Percentiles rank a stretch among this genome's conserved stretches.
Conservation (phyloP, 257 asterid species). For the Phtheirospermum japonicum region DNA sequence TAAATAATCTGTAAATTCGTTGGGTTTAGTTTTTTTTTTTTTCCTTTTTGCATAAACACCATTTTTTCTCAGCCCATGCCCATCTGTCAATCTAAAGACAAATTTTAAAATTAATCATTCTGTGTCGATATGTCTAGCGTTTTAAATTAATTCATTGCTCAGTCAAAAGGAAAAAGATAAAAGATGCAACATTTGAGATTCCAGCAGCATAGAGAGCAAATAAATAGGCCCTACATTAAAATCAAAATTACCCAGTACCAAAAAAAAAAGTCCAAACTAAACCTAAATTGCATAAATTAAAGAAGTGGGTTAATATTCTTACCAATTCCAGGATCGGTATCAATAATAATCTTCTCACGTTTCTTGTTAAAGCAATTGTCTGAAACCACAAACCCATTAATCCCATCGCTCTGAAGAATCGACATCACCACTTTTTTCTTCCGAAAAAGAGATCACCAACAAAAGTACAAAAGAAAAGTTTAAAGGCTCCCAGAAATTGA, state of each 20-base stretch:
- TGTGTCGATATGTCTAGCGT: no score
- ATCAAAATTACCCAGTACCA: conserved; percentile 1
- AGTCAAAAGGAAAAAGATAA: background rate
- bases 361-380: conserved; percentile 25
- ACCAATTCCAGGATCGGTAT: conserved; percentile 75
- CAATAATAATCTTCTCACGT: conserved; percentile 50
- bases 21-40: no score
- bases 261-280: background rate
- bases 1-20: background rate
- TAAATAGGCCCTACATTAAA: background rate
- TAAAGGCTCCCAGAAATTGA: conserved; percentile 23
- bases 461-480: conserved; percentile 16
- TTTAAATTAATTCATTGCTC: background rate
- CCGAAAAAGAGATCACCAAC: conserved; percentile 19
- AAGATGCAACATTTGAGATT: conserved; percentile 14
- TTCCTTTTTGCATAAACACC: background rate
- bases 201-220: conserved; percentile 2
- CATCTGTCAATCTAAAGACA: no score
- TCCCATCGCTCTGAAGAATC: conserved; percentile 31
- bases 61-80: no score
- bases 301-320: conserved; percentile 19
- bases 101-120: no score
- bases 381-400: conserved; percentile 29
- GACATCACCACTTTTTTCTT: conserved; percentile 37
- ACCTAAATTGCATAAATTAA: background rate